phyloP scores from a whole-genome alignment of 2,329 filamentous ascomycete species.

The Colletotrichum falcatum region DNA sequence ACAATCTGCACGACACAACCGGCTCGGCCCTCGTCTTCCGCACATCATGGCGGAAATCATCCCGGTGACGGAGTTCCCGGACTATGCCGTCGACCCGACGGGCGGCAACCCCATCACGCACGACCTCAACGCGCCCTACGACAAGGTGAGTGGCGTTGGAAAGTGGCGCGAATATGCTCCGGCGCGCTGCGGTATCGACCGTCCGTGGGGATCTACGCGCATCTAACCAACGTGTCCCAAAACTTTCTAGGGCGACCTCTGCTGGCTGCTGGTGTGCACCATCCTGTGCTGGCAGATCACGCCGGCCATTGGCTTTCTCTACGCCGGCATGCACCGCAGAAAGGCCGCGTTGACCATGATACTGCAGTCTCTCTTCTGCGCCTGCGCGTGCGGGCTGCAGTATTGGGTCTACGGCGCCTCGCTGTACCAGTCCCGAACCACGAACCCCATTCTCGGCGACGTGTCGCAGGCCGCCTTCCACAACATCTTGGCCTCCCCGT shows the following conservation, averaged over 20 bases:
- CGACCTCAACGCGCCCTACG: conserved; percentile 58
- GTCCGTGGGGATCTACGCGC: too few relatives aligned
- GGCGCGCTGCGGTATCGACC: too few relatives aligned
- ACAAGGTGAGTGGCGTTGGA: conserved; percentile 49
- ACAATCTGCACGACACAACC: not conserved
- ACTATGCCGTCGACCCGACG: conserved; percentile 53
- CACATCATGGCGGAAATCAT: conserved; percentile 36
- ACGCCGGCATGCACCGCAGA: conserved; percentile 54
- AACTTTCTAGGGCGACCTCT: conserved; percentile 53
- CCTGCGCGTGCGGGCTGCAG: conserved; percentile 58
- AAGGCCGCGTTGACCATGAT: conserved; percentile 59
- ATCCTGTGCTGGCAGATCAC: conserved; percentile 55
- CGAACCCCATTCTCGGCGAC: conserved; percentile 52
- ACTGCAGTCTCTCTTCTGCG: conserved; percentile 60
- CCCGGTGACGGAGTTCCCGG: conserved; percentile 54
- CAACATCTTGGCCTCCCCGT: conserved; percentile 53
- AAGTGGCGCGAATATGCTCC: too few relatives aligned
- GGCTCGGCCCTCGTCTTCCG: not conserved
- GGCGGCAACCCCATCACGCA: conserved; percentile 59
- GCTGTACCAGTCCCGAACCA: conserved; percentile 53
- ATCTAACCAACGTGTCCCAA: not conserved
- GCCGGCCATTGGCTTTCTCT: conserved; percentile 54
- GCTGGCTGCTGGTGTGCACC: conserved; percentile 55
- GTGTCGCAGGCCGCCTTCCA: conserved; percentile 51
- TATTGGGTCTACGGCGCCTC: conserved; percentile 62